Conservation (phyloP, 495 filamentous ascomycete species). For the Penicillium nucicola region DNA sequence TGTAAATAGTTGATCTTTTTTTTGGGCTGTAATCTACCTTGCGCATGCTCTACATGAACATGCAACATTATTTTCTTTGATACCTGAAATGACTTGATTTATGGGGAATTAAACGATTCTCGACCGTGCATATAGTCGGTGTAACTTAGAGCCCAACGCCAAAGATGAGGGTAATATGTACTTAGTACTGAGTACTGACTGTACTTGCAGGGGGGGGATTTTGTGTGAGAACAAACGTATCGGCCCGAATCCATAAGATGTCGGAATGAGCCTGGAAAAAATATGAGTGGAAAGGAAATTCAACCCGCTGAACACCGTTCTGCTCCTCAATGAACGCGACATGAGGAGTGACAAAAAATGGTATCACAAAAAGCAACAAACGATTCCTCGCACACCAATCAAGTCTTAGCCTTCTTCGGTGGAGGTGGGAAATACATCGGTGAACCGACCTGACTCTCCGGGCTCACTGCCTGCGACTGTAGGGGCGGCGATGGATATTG, state of each 20-base stretch:
- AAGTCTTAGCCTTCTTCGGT: slow-evolving; percentile 40
- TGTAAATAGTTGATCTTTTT: slow-evolving; percentile 7
- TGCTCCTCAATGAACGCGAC: slow-evolving; percentile 7
- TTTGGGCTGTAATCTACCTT: neutral
- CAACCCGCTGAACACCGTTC: neutral
- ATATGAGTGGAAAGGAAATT: neutral
- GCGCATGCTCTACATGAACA: neutral
- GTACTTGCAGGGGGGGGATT: neutral
- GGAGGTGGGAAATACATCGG: slow-evolving; percentile 45
- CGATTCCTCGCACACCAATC: slow-evolving; percentile 1
- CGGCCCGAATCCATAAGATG: neutral
- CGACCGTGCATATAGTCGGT: neutral
- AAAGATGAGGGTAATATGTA: slow-evolving; percentile 7
- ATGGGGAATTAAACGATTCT: slow-evolving; percentile 5
- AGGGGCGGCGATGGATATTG: slow-evolving; percentile 22
- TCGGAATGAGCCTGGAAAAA: neutral
- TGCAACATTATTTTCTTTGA: neutral
- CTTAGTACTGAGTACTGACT: neutral
- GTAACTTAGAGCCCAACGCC: slow-evolving; percentile 8
- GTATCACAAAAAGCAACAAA: slow-evolving; percentile 16
- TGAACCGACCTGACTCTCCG: slow-evolving; percentile 9
- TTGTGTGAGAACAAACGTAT: neutral
- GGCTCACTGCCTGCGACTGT: slow-evolving; percentile 19
- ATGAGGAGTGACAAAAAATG: slow-evolving; percentile 14
- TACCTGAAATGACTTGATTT: slow-evolving; percentile 1